These are phyloP conservation scores for Hymenoscyphus occultus DNA, from an alignment of 2,329 filamentous ascomycete species.

Conservation along the genomic window DNA sequence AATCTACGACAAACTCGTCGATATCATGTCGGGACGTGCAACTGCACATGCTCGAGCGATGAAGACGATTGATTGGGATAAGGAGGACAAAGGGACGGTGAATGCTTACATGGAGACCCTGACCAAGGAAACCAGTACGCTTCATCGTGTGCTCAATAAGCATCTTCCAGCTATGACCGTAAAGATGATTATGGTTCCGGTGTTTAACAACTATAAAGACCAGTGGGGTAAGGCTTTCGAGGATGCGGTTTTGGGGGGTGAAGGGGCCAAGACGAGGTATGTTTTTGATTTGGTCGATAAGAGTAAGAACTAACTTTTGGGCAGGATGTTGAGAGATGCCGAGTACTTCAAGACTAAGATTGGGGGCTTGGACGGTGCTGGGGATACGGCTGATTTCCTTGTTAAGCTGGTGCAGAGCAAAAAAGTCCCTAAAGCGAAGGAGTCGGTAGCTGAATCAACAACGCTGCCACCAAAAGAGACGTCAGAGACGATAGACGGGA, in stretches of 20 bases:
- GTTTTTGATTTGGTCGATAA: constrained; percentile 24
- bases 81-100: constrained; percentile 38
- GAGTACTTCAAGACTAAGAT: constrained; percentile 61
- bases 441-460: neutral
- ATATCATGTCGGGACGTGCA: constrained; percentile 67
- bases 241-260: constrained; percentile 56
- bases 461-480: neutral
- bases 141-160: constrained; percentile 67
- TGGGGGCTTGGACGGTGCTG: constrained; percentile 62
- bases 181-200: constrained; percentile 65
- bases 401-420: constrained; percentile 62
- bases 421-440: constrained; percentile 22
- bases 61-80: constrained; percentile 64
- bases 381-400: constrained; percentile 68
- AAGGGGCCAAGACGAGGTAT: constrained; percentile 59
- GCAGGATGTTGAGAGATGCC: constrained; percentile 61
- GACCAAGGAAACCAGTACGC: constrained; percentile 66
- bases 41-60: constrained; percentile 60
- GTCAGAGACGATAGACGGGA: constrained; percentile 6
- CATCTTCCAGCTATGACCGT: constrained; percentile 64
- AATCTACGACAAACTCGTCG: constrained; percentile 71
- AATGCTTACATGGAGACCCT: constrained; percentile 69
- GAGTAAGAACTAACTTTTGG: constrained; percentile 8
- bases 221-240: constrained; percentile 63
- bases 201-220: constrained; percentile 64